Evolutionary conservation across 2,329 filamentous ascomycete species (phyloP).

Genomic region (Cladophialophora bantiana): DNA sequence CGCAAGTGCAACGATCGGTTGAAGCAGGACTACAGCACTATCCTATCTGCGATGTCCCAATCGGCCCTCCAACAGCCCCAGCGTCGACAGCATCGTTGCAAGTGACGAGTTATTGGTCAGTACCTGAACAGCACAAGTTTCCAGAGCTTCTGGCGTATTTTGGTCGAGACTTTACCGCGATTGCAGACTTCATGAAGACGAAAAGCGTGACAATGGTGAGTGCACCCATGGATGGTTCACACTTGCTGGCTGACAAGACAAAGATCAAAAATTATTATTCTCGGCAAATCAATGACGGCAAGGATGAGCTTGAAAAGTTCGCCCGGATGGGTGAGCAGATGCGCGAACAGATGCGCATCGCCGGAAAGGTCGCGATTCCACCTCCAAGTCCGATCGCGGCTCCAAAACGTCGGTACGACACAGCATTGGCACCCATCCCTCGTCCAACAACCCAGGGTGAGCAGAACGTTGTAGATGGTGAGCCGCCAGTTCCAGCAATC

Average conservation of each 20-base stretch:
- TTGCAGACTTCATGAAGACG: constrained; percentile 59
- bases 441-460: constrained; percentile 44
- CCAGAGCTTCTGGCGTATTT: constrained; percentile 54
- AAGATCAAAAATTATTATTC: constrained; percentile 60
- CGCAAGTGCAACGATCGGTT: constrained; percentile 25
- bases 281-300: constrained; percentile 52
- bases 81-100: constrained; percentile 41
- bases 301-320: constrained; percentile 54
- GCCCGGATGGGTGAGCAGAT: constrained; percentile 54
- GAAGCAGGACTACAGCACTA: constrained; percentile 29
- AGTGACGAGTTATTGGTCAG: constrained; percentile 61
- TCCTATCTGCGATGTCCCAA: constrained; percentile 20
- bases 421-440: constrained; percentile 45
- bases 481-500: constrained; percentile 46
- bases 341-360: constrained; percentile 54
- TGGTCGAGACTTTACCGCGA: constrained; percentile 57
- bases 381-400: constrained; percentile 53
- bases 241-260: constrained; percentile 22
- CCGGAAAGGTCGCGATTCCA: constrained; percentile 53
- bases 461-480: constrained; percentile 47
- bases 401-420: constrained; percentile 56
- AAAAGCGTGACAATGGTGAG: constrained; percentile 61
- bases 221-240: constrained; percentile 3
- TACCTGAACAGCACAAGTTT: constrained; percentile 58
- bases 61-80: constrained; percentile 12